Percentiles rank a stretch among this genome's conserved stretches.
Conservation (phyloP, 495 filamentous ascomycete species). For the Neurospora tetrasperma region DNA sequence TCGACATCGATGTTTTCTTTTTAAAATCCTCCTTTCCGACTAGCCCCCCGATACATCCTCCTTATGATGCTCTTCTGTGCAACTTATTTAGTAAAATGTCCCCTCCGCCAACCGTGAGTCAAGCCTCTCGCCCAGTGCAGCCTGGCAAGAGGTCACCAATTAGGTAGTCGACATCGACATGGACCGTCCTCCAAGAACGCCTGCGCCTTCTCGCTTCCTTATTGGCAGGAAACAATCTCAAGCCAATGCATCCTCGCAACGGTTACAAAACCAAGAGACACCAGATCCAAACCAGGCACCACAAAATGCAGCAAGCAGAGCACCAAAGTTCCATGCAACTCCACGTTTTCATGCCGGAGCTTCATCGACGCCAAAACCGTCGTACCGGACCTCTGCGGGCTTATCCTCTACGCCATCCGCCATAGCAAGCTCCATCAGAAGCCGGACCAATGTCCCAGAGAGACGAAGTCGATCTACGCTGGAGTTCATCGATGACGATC, state of each 20-base stretch:
- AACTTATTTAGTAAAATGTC: neutral
- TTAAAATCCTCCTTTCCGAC: neutral
- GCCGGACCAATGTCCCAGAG: slow-evolving; percentile 4
- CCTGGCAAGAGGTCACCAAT: neutral
- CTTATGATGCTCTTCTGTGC: neutral
- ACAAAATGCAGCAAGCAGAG: neutral
- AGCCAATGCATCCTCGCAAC: neutral
- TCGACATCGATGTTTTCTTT: neutral
- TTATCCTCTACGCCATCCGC: slow-evolving; percentile 10
- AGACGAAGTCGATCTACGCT: slow-evolving; percentile 11
- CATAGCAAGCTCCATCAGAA: slow-evolving; percentile 9
- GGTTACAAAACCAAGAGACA: neutral
- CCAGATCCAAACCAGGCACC: neutral
- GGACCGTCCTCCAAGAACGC: neutral
- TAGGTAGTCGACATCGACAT: neutral
- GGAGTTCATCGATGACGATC: slow-evolving; percentile 23
- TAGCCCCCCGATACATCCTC: neutral
- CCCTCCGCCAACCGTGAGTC: neutral
- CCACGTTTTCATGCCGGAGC: slow-evolving; percentile 25
- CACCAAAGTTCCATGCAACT: slow-evolving; percentile 26
- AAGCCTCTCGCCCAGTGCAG: slow-evolving; percentile 1
- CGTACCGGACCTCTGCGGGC: slow-evolving; percentile 8
- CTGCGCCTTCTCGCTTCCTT: neutral
- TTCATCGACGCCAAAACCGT: slow-evolving; percentile 14
- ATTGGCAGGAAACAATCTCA: neutral